Evolutionary conservation across 306 rosid species (phyloP).

Genomic region (Calophaca sinica): DNA sequence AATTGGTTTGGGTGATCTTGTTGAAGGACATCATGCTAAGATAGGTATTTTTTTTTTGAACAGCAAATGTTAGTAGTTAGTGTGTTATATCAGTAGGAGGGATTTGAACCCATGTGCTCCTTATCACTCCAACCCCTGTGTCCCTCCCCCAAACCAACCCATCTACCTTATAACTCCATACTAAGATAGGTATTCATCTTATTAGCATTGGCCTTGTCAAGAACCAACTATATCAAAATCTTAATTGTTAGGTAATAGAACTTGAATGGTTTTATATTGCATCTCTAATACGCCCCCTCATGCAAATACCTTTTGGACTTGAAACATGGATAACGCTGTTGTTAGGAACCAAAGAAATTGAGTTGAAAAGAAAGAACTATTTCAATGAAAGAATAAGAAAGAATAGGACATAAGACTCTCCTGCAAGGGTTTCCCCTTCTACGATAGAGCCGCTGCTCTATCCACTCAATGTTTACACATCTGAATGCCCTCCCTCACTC

Average conservation of each 20-base stretch:
- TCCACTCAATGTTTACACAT: neutral
- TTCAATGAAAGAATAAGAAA: neutral
- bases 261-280: constrained; percentile 19
- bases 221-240: constrained; percentile 28
- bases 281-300: neutral
- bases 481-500: neutral
- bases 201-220: constrained; percentile 26
- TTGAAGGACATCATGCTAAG: constrained; percentile 96
- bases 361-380: too few relatives aligned
- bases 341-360: neutral
- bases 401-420: neutral
- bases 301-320: constrained; percentile 12
- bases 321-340: neutral
- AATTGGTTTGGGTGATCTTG: constrained; percentile 94
- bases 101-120: too few relatives aligned
- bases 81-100: too few relatives aligned
- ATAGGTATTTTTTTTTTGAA: constrained; percentile 63
- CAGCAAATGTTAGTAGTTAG: too few relatives aligned
- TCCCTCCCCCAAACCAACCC: too few relatives aligned
- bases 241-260: constrained; percentile 6
- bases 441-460: neutral
- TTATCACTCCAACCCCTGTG: too few relatives aligned
- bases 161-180: constrained; percentile 47
- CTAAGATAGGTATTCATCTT: constrained; percentile 80
- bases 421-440: neutral